These are phyloP conservation scores for Erodium texanum DNA, from an alignment of 441 rosid genomes.

Conservation along the genomic window DNA sequence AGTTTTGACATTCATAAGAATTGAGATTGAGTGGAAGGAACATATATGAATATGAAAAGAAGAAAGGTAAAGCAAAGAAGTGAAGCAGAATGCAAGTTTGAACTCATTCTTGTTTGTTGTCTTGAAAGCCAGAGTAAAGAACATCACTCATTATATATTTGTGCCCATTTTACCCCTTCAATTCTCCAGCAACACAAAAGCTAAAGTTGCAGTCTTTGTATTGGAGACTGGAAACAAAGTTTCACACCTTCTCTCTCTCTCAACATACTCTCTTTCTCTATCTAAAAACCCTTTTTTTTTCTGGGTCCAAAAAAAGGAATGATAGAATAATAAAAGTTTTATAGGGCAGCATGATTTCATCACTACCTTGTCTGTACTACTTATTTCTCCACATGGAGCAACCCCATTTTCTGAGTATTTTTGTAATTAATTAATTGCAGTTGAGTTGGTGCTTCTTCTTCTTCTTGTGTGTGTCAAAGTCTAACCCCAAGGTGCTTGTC, in stretches of 20 bases:
- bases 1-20: too few species aligned
- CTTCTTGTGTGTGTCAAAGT: conserved; percentile 16
- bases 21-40: too few species aligned
- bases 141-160: conserved; percentile 17
- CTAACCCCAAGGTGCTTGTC: conserved; percentile 23
- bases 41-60: conserved; percentile 27
- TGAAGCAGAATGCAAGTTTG: conserved; percentile 24
- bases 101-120: too few species aligned
- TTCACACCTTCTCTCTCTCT: conserved; percentile 22
- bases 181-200: conserved; percentile 36
- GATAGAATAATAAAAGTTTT: too few species aligned
- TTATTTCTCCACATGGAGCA: conserved; percentile 46
- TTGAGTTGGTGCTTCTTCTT: too few species aligned
- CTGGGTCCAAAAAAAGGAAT: too few species aligned
- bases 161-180: conserved; percentile 29
- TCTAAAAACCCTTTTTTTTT: too few species aligned
- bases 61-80: conserved; percentile 47
- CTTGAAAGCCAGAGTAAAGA: conserved; percentile 38
- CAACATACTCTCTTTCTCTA: conserved; percentile 17
- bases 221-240: conserved; percentile 58
- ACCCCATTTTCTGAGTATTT: conserved; percentile 28
- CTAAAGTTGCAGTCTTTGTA: conserved; percentile 68
- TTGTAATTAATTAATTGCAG: conserved; percentile 13
- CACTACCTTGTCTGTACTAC: conserved; percentile 35
- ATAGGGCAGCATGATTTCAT: conserved; percentile 48